Conservation (phyloP, 352 stramenopile genomes). For the Globisporangium okanoganense region DNA sequence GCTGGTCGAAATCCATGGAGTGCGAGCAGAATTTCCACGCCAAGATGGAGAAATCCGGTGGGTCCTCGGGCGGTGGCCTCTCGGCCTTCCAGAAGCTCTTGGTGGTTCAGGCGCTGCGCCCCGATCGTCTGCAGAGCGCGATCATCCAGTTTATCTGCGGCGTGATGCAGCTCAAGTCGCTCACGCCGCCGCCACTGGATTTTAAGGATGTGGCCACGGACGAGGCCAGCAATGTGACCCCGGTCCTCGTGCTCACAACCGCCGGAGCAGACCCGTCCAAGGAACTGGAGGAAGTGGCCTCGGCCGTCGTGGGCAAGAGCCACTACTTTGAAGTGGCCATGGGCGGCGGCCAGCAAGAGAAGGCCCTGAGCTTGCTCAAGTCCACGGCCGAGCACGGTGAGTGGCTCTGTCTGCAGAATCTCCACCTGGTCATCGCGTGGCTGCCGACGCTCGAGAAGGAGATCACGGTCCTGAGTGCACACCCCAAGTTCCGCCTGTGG, state of each 20-base stretch:
- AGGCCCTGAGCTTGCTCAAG: slow-evolving; percentile 82
- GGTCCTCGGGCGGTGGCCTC: slow-evolving; percentile 34
- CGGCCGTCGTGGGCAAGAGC: slow-evolving; percentile 69
- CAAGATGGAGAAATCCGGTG: slow-evolving; percentile 66
- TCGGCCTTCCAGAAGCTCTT: slow-evolving; percentile 92
- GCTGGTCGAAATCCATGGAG: slow-evolving; percentile 86
- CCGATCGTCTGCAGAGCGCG: slow-evolving; percentile 87
- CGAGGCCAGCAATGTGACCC: slow-evolving; percentile 71
- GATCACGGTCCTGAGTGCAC: slow-evolving; percentile 62
- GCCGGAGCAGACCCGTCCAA: slow-evolving; percentile 92
- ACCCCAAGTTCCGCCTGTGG: slow-evolving; percentile 93
- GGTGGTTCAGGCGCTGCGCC: slow-evolving; percentile 89
- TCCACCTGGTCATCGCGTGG: slow-evolving; percentile 94
- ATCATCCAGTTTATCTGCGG: slow-evolving; percentile 90
- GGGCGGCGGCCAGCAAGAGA: slow-evolving; percentile 93
- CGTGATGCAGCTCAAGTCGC: slow-evolving; percentile 81
- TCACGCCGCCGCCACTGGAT: slow-evolving; percentile 80
- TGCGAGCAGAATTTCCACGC: slow-evolving; percentile 91
- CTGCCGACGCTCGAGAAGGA: slow-evolving; percentile 91
- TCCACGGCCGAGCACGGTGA: slow-evolving; percentile 76
- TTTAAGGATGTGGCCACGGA: slow-evolving; percentile 66
- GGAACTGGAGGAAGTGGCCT: slow-evolving; percentile 91
- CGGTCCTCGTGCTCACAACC: slow-evolving; percentile 91
- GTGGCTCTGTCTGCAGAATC: slow-evolving; percentile 96
- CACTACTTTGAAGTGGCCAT: slow-evolving; percentile 94